Evolutionary conservation across 2,329 filamentous ascomycete species (phyloP).

Genomic region (Aspergillus hiratsukae): DNA sequence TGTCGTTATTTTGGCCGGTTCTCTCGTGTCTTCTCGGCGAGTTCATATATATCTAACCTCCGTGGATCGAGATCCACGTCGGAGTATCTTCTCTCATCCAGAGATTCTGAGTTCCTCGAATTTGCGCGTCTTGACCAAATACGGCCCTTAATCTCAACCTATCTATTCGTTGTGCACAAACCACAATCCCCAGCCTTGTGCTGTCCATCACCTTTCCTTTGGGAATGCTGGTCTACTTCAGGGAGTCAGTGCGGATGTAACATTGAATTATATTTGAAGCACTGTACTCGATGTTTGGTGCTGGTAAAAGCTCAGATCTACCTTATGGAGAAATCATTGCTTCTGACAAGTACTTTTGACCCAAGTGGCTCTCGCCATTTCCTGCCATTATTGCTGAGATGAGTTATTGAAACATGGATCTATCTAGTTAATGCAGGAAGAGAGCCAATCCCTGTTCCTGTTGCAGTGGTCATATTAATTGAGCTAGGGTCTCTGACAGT

Average conservation of each 20-base stretch:
- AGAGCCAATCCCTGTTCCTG: conserved; percentile 7
- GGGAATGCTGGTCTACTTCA: background rate
- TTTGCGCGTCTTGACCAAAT: background rate
- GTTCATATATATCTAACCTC: background rate
- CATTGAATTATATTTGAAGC: background rate
- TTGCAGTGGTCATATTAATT: conserved; percentile 3
- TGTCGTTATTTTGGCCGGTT: background rate
- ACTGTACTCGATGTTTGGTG: background rate
- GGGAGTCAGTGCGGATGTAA: background rate
- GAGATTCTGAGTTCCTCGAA: background rate
- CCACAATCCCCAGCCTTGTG: background rate
- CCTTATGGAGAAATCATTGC: background rate
- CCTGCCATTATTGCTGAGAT: background rate
- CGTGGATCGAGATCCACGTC: background rate
- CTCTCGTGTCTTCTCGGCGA: background rate
- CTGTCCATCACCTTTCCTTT: background rate
- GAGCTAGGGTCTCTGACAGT: background rate
- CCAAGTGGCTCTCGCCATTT: too few species aligned
- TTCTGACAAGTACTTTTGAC: background rate
- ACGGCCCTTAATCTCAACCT: background rate
- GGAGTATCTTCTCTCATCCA: too few species aligned
- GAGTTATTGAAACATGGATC: background rate
- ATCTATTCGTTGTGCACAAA: background rate
- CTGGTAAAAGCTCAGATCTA: background rate
- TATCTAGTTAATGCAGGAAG: background rate